Conservation (phyloP, 2,329 filamentous ascomycete genomes). For the Phialocephala subalpina region DNA sequence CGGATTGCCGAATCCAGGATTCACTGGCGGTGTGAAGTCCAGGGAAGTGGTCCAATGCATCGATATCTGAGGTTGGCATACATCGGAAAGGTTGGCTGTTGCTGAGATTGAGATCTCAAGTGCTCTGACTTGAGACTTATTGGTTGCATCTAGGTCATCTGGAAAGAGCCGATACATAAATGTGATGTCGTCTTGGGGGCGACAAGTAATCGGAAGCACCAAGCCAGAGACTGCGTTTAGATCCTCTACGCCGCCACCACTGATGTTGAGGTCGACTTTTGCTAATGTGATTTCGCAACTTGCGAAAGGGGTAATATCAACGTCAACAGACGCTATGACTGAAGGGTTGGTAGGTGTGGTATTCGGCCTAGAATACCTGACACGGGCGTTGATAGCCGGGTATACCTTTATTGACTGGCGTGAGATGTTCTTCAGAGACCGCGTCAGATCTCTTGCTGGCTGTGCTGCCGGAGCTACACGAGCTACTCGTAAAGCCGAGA, state of each 20-base stretch:
- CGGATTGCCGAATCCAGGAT: constrained; percentile 66
- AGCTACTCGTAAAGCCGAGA: constrained; percentile 79
- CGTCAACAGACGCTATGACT: constrained; percentile 74
- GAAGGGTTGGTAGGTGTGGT: constrained; percentile 62
- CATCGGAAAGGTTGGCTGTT: constrained; percentile 62
- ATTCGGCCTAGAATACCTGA: constrained; percentile 74
- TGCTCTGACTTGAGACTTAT: constrained; percentile 57
- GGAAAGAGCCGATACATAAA: constrained; percentile 75
- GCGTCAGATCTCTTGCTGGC: constrained; percentile 63
- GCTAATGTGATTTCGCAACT: constrained; percentile 71
- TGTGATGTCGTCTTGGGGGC: constrained; percentile 77
- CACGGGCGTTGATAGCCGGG: constrained; percentile 75
- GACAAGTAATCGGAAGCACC: constrained; percentile 65
- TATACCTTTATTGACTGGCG: constrained; percentile 69
- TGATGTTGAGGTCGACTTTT: constrained; percentile 63
- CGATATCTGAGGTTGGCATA: constrained; percentile 66
- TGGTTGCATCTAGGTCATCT: constrained; percentile 43
- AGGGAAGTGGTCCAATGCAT: constrained; percentile 75
- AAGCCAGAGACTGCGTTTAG: constrained; percentile 59
- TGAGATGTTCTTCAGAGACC: constrained; percentile 70
- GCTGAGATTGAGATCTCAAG: constrained; percentile 69
- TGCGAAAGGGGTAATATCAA: constrained; percentile 77
- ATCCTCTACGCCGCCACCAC: constrained; percentile 65
- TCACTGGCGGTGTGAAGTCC: constrained; percentile 73
- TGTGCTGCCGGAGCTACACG: constrained; percentile 74